phyloP scores from a whole-genome alignment of 1,284 basidiomycete species.

The Takashimella tepidaria region DNA sequence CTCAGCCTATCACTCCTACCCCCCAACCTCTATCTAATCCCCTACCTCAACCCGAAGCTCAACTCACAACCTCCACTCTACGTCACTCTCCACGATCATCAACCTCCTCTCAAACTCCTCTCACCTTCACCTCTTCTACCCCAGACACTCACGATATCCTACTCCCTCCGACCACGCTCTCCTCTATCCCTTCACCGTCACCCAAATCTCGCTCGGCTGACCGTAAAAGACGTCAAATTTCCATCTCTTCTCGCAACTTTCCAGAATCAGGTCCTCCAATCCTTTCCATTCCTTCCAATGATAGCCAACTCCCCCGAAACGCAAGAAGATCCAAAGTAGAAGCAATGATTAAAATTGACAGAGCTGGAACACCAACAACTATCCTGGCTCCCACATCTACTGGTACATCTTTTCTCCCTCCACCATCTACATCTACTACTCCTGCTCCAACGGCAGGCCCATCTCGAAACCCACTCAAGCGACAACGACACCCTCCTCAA shows the following conservation, averaged over 20 bases:
- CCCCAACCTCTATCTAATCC: too few relatives aligned
- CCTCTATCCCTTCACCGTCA: background rate
- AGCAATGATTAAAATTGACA: constrained; percentile 38
- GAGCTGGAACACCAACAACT: constrained; percentile 25
- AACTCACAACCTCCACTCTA: too few relatives aligned
- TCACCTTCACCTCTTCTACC: background rate
- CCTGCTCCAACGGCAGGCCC: constrained; percentile 11
- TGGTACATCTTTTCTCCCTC: constrained; percentile 38
- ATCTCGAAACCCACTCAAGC: constrained; percentile 31
- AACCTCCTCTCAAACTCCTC: background rate
- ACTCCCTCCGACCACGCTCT: background rate
- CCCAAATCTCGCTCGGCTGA: constrained; percentile 1
- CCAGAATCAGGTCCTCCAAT: constrained; percentile 25
- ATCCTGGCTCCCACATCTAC: background rate
- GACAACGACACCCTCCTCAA: constrained; percentile 22
- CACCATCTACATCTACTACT: too few relatives aligned
- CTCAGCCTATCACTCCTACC: too few relatives aligned
- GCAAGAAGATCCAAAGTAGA: constrained; percentile 40
- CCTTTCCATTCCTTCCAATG: constrained; percentile 11
- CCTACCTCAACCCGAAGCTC: too few relatives aligned
- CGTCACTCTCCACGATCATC: too few relatives aligned
- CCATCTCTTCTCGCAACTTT: constrained; percentile 33
- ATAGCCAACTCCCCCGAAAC: constrained; percentile 26
- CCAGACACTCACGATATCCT: background rate
- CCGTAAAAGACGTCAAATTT: constrained; percentile 34